Evolutionary conservation across 495 filamentous ascomycete genomes (phyloP).

Genomic region (Hyaloscypha bicolor): DNA sequence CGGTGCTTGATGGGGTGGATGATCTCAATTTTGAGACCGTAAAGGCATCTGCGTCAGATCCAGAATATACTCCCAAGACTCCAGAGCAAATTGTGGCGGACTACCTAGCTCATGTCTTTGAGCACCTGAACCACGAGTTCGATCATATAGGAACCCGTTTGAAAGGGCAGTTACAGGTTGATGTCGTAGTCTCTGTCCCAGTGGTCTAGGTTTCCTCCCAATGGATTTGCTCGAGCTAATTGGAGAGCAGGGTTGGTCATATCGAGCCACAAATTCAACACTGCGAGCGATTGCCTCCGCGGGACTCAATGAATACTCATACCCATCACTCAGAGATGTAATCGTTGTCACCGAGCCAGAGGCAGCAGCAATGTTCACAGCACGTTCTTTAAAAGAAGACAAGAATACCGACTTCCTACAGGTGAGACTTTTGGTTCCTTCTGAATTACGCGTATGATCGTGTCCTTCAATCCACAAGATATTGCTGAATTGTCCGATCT

Average conservation of each 20-base stretch:
- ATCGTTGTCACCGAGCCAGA: slow-evolving; percentile 20
- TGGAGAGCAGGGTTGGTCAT: slow-evolving; percentile 11
- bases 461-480: neutral
- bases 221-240: neutral
- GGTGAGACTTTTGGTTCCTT: neutral
- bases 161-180: slow-evolving; percentile 4
- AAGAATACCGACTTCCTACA: slow-evolving; percentile 10
- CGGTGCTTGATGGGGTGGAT: slow-evolving; percentile 5
- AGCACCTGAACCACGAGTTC: neutral
- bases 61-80: slow-evolving; percentile 10
- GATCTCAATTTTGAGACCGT: slow-evolving; percentile 10
- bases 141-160: neutral
- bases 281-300: slow-evolving; percentile 9
- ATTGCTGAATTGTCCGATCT: neutral
- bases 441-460: neutral
- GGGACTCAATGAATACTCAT: slow-evolving; percentile 15
- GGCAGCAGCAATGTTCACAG: slow-evolving; percentile 23
- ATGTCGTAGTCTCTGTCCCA: slow-evolving; percentile 14
- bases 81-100: slow-evolving; percentile 12
- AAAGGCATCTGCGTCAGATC: neutral
- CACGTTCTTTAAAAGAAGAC: slow-evolving; percentile 15
- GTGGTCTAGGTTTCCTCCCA: slow-evolving; percentile 4
- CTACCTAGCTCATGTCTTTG: slow-evolving; percentile 14
- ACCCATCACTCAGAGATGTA: slow-evolving; percentile 1
- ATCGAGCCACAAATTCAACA: slow-evolving; percentile 17